Base-by-base conservation (phyloP, 805 yeast genomes). In the Torulaspora quercuum region DNA sequence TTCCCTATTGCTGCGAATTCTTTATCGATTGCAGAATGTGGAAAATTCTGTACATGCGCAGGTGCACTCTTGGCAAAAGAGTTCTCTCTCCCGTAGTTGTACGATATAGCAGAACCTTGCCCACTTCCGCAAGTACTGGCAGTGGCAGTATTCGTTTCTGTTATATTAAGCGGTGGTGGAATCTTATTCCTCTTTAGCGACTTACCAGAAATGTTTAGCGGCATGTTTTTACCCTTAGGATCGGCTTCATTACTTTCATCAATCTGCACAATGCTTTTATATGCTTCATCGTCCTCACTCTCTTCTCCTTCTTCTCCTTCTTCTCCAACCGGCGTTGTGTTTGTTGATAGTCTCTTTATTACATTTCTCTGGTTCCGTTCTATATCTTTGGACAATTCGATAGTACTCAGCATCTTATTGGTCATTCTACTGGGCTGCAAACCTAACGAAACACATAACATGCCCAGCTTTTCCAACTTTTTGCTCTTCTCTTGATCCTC, bases 361-460 rank as follows among this genome's bases (percentile, higher is more conserved):
- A 39, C 46, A 18, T 36, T 37, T 32, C 50, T 48, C 39, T 55
- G 61, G 24, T 41, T 36, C 33, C 44, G 37, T 22, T 54, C 54
- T 5, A 57, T 50, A 42, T 44, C 45, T 31, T 47, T 50, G 7
- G 61, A 57, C 11, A 39, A 28, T 35, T 53, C 46, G 23, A 57
- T 42, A 4, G 52, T 51, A 11, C 39, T 37, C 29, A 55, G 29
- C 53, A 49, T 53, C 34, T 46, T 45, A 12, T 52, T 42, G 16
- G 54, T 49, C 45, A 57, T 37, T 18, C 45, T 47, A n/a, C 35
- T 41, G 3, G 44, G 34, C 8, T 53, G 41, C 22, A 57, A 41
- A 9, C 62, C 62, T 14, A 59, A 54, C 13, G 60, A 55, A 5
- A 48, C 50, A 29, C 59, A 53, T 38, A 50, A 37, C 29, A 49